Base-by-base conservation (phyloP, 2,329 filamentous ascomycete species). In the Lomentospora prolificans region DNA sequence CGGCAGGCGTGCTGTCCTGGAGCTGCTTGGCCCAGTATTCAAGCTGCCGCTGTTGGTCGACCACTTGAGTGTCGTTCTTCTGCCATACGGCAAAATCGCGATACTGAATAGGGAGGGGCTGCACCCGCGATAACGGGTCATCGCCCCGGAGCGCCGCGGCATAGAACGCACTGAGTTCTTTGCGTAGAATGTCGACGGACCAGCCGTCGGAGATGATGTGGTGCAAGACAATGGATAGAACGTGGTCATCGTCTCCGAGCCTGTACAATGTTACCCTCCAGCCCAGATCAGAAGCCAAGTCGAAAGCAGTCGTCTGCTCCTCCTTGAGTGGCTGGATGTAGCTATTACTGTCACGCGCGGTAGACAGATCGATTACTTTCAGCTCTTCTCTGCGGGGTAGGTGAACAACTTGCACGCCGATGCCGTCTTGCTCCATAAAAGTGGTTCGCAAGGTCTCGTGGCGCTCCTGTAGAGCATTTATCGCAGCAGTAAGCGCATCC, bases 41-140 rank as follows among this genome's bases (percentile, higher is more conserved):
- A 0, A 66, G 53, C 10, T 66, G 63, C 3, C 30, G 44, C 2
- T 63, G 50, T 25, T 61, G 51, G 3, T 60, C 46, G 3, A 50
- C 50, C 1, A 51, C 56, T 10, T 65, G 61, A 1, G 27, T 14
- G 0, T 60, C n/a, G 3, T 60, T 46, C 44, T 60, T 62, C 22
- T 66, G 63, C 64, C 64, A 60, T 0, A 51, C 33, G 1, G 64
- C 50, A 17, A 60, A 64, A 53, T 66, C 62, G 2, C 60, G 54
- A 25, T 64, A 66, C 39, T 64, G 62, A n/a, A 66, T 60, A 0
- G 63, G 60, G 0, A 66, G 54, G 0, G 63, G 61, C 0, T 50
- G n/a, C 3, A 62, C 17, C 2, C 44, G n/a, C 12, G 57, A 57
- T 1, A 61, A 24, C n/a, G n/a, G n/a, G n/a, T n/a, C n/a, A n/a